phyloP scores from a whole-genome alignment of 2,329 filamentous ascomycete genomes.

The Fusarium sublunatum region DNA sequence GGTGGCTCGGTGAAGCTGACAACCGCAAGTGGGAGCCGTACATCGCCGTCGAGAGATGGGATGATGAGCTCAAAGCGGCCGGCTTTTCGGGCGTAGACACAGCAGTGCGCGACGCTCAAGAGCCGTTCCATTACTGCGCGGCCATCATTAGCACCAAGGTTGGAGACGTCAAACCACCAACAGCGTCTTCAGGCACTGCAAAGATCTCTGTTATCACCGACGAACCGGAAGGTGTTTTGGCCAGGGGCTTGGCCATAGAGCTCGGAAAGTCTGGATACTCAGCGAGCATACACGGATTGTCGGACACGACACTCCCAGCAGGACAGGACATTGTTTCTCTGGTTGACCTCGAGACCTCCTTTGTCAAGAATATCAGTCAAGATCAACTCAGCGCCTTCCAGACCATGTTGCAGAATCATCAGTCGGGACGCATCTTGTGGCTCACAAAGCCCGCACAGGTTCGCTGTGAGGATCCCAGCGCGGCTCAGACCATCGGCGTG shows the following conservation, averaged over 20 bases:
- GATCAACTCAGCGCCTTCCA: slow-evolving; percentile 3
- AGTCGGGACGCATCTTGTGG: slow-evolving; percentile 2
- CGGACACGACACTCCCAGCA: not conserved
- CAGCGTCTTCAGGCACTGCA: not conserved
- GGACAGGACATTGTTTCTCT: slow-evolving; percentile 10
- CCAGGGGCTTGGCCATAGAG: not conserved
- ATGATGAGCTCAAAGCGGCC: slow-evolving; percentile 3
- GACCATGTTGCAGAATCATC: not conserved
- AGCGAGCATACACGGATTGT: no score
- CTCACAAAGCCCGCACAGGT: slow-evolving; percentile 4
- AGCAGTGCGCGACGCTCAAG: slow-evolving; percentile 2
- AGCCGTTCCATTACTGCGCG: slow-evolving; percentile 3
- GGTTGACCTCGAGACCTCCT: slow-evolving; percentile 9
- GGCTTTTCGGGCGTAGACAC: slow-evolving; percentile 14
- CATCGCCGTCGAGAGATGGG: slow-evolving; percentile 8
- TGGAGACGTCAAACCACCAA: not conserved
- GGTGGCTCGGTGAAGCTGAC: slow-evolving; percentile 41
- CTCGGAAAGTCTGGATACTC: no score
- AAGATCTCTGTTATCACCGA: not conserved
- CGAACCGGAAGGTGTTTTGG: not conserved
- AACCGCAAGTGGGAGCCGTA: slow-evolving; percentile 7
- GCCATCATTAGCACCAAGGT: slow-evolving; percentile 1
- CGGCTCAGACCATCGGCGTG: slow-evolving; percentile 2
- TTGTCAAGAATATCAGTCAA: slow-evolving; percentile 2
- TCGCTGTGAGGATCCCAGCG: not conserved